Evolutionary conservation across 2,329 filamentous ascomycete species (phyloP), one percentile per base, ranked within the genome.

Genomic region (Aspergillus luchuensis): DNA sequence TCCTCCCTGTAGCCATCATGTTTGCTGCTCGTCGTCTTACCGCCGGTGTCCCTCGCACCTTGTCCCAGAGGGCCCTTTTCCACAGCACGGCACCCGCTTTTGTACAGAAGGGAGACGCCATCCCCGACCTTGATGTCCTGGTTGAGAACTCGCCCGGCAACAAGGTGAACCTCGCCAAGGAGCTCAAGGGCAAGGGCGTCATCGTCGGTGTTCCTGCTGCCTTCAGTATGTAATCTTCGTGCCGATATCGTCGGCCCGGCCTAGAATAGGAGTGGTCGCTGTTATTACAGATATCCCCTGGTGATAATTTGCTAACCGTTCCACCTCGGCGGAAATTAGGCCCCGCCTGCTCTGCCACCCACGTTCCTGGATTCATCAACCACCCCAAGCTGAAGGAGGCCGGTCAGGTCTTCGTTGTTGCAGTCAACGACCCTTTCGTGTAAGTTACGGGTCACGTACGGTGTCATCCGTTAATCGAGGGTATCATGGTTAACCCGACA

Each of bases 361-460:
- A 98, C 74, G 83, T 98, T 49, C 94, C 94, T 0, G 90, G 91
- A 58, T 98, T 92, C 80, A 89, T 97, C 77, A 88, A 87, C 72
- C 90, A 91, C 74, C 84, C 89, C 58, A 87, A 89, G 75, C 84
- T 96, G 69, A 91, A 91, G 80, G 83, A 89, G 62, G 91, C 91
- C 30, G 93, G 92, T 52, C 84, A 90, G 71, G 91, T 97, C 49
- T 96, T 96, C 72, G 91, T 98, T 43, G 87, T 98, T 59, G 88
- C 91, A 15, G 93, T 97, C 74, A 98, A 98, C 75, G 94, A 98
- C 75, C 87, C 92, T 19, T 97, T 97, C 75, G 93, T 97, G 91
- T 96, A 82, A 79, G 90, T 80, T 47, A n/a, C 41, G n/a, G 23
- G n/a, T 11, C n/a, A 30, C 17, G 17, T 13, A 11, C 51, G 2